Base-by-base conservation (phyloP, 306 rosid species). In the Rosa multiflora region DNA sequence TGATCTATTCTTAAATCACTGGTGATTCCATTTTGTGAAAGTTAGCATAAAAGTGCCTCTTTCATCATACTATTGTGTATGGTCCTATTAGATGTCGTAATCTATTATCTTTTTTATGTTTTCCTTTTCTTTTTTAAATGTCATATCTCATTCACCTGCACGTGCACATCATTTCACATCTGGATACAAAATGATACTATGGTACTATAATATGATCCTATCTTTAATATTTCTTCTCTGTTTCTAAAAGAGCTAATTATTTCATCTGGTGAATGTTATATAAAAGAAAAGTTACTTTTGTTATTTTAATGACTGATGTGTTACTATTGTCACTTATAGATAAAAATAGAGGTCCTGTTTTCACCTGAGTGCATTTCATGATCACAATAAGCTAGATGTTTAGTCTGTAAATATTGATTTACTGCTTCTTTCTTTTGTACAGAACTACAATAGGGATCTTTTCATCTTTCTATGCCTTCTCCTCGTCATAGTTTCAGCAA, bases 361-460 rank as follows among this genome's bases (percentile, higher is more conserved):
- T 4, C 47, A 23, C 29, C 20, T 61, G 20, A 75, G 48, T 20
- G 20, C 56, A 23, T 17, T 58, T 78, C 56, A 37, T 55, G 53
- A 26, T 56, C 37, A 63, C 23, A 72, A 67, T 44, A 67, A 49
- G 70, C 20, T 56, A 73, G 62, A 68, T 17, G 58, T 58, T 66
- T 59, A 8, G 20, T 68, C 13, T 72, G 68, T 61, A 55, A 77
- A 53, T 67, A 67, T 74, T 76, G 48, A 81, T 81, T 74, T 79
- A 51, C 53, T 49, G 72, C 14, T 63, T 26, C 72, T 81, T 62
- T 63, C 64, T 73, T 32, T 86, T 83, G 68, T 66, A 71, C 98
- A 96, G 99, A 87, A 67, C 75, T 96, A 96, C 90, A 96, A 82
- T 70, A 97, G 99, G 80, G 99, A 96, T 80, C 93, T 96, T 75